Percentiles rank a stretch among this genome's conserved stretches.
phyloP scores from a whole-genome alignment of 441 rosid genomes.

The Eruca vesicaria region DNA sequence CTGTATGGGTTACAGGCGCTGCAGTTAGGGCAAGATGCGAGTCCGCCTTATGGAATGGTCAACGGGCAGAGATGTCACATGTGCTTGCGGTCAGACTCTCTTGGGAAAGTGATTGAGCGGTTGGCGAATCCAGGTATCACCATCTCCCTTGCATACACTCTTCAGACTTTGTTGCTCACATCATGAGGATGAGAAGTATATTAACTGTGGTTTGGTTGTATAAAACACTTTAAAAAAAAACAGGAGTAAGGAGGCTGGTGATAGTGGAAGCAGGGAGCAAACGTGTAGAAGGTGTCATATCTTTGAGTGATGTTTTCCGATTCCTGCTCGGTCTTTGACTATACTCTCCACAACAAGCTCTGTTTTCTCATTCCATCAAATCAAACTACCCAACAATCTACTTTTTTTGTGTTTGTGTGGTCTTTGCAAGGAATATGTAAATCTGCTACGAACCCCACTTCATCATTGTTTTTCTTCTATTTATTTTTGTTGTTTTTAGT shows the following conservation, averaged over 20 bases:
- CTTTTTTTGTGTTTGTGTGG: background rate
- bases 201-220: background rate
- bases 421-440: constrained; percentile 35
- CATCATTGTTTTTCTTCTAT: constrained; percentile 25
- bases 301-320: constrained; percentile 84
- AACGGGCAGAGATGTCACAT: constrained; percentile 86
- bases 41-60: constrained; percentile 47
- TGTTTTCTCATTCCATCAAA: constrained; percentile 11
- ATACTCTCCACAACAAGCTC: constrained; percentile 9
- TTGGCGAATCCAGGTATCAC: constrained; percentile 77
- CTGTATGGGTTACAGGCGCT: constrained; percentile 62
- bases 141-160: background rate
- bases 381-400: constrained; percentile 24
- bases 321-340: constrained; percentile 78
- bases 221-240: too few relatives aligned
- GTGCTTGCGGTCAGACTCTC: constrained; percentile 70
- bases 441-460: constrained; percentile 32
- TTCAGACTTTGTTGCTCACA: background rate
- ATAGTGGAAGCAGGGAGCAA: constrained; percentile 98
- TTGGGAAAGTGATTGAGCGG: constrained; percentile 75
- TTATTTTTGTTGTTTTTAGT: constrained; percentile 32
- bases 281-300: constrained; percentile 92
- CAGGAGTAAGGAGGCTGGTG: constrained; percentile 88
- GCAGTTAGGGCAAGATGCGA: constrained; percentile 87
- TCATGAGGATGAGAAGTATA: background rate